A percentile compares a stretch with the other conserved stretches of the same genome.
These are phyloP conservation scores for Mycena venus DNA, from an alignment of 768 basidiomycete species.

Conservation along the genomic window DNA sequence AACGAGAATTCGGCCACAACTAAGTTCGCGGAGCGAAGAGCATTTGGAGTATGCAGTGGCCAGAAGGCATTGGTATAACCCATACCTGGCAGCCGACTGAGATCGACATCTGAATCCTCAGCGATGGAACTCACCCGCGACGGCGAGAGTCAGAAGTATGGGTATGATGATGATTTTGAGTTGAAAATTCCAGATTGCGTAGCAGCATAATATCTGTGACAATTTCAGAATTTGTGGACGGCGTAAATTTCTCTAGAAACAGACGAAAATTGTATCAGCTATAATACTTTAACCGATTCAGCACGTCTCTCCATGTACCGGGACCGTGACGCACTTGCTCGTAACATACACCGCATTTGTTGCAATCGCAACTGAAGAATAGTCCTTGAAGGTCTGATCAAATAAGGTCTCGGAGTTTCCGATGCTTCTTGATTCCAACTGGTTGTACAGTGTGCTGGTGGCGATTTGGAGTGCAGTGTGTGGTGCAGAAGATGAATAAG, in stretches of 20 bases:
- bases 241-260: not conserved
- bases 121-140: slow-evolving; percentile 2
- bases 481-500: not conserved
- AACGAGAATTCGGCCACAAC: not conserved
- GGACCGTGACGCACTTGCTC: slow-evolving; percentile 4
- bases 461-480: slow-evolving; percentile 3
- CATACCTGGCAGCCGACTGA: slow-evolving; percentile 1
- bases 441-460: not conserved
- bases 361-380: not conserved
- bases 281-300: slow-evolving; percentile 3
- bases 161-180: not conserved
- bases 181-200: slow-evolving; percentile 14
- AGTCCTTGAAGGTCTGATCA: not conserved
- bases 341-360: slow-evolving; percentile 5
- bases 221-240: not conserved
- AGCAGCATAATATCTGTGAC: slow-evolving; percentile 8
- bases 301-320: not conserved
- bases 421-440: slow-evolving; percentile 1
- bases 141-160: not conserved
- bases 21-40: not conserved
- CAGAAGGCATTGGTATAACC: slow-evolving; percentile 10
- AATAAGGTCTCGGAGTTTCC: not conserved
- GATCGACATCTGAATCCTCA: not conserved
- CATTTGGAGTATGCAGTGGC: slow-evolving; percentile 2
- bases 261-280: slow-evolving; percentile 11